phyloP scores from a whole-genome alignment of 202 grass and related monocot species.

The Bolboschoenoplectus hybrid region DNA sequence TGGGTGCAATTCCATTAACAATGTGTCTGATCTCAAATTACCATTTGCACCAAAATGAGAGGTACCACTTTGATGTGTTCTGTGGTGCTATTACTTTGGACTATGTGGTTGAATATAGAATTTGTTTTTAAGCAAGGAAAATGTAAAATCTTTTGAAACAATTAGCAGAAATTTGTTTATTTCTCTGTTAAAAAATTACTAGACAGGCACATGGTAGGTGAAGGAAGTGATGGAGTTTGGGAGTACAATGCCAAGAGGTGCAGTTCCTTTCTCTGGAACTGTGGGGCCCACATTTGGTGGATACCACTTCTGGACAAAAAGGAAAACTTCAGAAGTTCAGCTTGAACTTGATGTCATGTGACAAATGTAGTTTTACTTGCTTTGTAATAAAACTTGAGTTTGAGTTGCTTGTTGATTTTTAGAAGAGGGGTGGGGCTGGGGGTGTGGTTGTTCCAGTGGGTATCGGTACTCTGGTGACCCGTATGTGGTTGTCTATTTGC shows the following conservation, averaged over 20 bases:
- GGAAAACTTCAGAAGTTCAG: background rate
- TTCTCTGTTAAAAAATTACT: background rate
- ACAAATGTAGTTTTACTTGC: conserved; percentile 7
- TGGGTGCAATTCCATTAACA: background rate
- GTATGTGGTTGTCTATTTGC: conserved; percentile 10
- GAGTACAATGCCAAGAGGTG: background rate
- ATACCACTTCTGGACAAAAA: background rate
- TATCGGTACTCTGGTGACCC: background rate
- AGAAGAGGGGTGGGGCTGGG: background rate
- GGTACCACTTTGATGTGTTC: background rate
- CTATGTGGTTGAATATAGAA: background rate
- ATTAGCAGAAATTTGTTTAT: background rate
- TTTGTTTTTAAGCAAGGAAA: background rate
- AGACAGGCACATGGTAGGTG: background rate
- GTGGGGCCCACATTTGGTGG: background rate
- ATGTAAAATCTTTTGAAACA: background rate
- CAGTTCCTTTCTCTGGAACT: background rate
- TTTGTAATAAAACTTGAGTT: background rate
- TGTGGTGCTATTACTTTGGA: background rate
- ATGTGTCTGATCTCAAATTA: background rate
- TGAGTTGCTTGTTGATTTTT: background rate
- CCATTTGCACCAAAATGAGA: background rate
- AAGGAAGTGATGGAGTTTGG: background rate
- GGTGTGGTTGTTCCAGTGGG: background rate
- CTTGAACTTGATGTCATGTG: background rate